Base-by-base conservation (phyloP, 2,329 filamentous ascomycete species). In the Orbilia brochopaga region DNA sequence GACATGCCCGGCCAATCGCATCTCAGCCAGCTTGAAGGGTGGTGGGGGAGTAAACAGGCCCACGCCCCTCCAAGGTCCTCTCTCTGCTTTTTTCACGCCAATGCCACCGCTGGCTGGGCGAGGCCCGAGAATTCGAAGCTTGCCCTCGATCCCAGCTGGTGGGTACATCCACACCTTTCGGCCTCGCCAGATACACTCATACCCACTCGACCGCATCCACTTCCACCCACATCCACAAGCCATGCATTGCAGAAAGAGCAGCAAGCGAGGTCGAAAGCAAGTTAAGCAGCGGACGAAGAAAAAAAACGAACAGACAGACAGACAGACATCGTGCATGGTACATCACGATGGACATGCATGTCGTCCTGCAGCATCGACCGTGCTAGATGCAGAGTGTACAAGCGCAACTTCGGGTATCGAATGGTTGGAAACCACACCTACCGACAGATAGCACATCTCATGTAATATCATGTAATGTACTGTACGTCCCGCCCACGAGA, bases 361-460 rank as follows among this genome's bases (percentile, higher is more conserved):
- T 15, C 37, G 37, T 15, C 44, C 15, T 10, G 44, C 17, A 19
- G n/a, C 17, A 10, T 19, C n/a, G 44, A 19, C 23, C 50, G 50
- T 30, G 30, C 50, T 53, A 13, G 46, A 32, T 32, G 27, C 27
- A 46, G 30, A 21, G 42, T 32, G 59, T 58, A 59, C 59, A 46
- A 60, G 58, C 46, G 37, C 35, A 30, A 52, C 24, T 17, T 51
- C 23, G 11, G 19, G 46, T 51, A 13, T 70, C 60, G 58, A 70
- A 72, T 65, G 42, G 60, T 65, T 65, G 60, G 37, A 61, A 51
- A 72, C 67, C 60, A 65, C 67, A 72, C 66, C 66, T 70, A 70
- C 67, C 48, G 60, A 72, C 60, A 63, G 58, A 44, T 51, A 65
- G 27, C 27, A 32, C 27, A 32, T 32, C 27, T 32, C 17, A 23